phyloP scores from a whole-genome alignment of 805 yeast species.

The Maudiozyma pseudohumilis region DNA sequence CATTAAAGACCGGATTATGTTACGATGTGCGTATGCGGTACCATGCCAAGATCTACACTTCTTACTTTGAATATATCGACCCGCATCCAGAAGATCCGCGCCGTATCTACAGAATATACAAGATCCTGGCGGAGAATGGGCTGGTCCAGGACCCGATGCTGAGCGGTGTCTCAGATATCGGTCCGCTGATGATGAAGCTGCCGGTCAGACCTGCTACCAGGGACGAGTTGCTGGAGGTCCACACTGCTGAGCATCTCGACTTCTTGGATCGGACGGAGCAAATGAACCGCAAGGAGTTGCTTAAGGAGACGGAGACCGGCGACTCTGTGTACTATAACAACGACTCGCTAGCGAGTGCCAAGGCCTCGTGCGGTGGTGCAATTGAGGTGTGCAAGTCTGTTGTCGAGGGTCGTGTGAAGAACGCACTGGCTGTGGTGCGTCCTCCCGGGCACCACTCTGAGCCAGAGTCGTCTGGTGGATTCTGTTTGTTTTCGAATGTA shows the following conservation, averaged over 20 bases:
- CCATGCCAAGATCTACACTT: slow-evolving; percentile 88
- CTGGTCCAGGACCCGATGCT: slow-evolving; percentile 70
- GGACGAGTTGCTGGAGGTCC: slow-evolving; percentile 82
- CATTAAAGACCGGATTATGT: slow-evolving; percentile 83
- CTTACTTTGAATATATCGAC: slow-evolving; percentile 87
- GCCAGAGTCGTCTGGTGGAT: slow-evolving; percentile 95
- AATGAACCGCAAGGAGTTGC: slow-evolving; percentile 66
- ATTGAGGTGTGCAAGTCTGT: slow-evolving; percentile 95
- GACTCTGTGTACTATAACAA: slow-evolving; percentile 93
- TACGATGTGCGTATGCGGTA: slow-evolving; percentile 97
- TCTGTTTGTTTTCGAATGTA: slow-evolving; percentile 90
- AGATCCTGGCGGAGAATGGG: slow-evolving; percentile 90
- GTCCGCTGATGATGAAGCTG: slow-evolving; percentile 77
- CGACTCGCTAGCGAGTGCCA: slow-evolving; percentile 79
- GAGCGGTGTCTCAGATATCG: slow-evolving; percentile 60
- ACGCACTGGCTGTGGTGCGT: slow-evolving; percentile 87
- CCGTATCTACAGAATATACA: slow-evolving; percentile 86
- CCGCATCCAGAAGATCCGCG: slow-evolving; percentile 99
- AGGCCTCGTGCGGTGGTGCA: slow-evolving; percentile 91
- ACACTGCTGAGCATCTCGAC: slow-evolving; percentile 67
- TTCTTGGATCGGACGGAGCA: slow-evolving; percentile 65
- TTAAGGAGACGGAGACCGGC: slow-evolving; percentile 79
- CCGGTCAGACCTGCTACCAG: slow-evolving; percentile 83
- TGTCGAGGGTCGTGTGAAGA: slow-evolving; percentile 83
- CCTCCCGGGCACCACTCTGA: slow-evolving; percentile 99